Evolutionary conservation across 208 protist species (phyloP).

Genomic region (Acanthamoeba lenticulata): DNA sequence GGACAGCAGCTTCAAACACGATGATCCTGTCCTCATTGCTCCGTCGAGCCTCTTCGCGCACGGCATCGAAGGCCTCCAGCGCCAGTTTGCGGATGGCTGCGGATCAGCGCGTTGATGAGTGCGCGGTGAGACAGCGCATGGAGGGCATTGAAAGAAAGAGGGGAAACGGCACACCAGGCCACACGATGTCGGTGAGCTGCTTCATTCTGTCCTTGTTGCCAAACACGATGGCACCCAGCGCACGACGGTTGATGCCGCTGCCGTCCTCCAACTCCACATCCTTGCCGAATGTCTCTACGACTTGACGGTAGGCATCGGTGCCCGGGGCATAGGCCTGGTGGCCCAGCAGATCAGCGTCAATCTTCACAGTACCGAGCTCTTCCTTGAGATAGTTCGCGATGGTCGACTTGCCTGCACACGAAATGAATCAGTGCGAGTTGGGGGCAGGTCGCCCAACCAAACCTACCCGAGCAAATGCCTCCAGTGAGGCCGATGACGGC

Average conservation of each 20-base stretch:
- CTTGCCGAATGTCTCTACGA: slow-evolving; percentile 11
- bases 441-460: neutral
- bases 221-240: slow-evolving; percentile 39
- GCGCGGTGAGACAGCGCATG: neutral
- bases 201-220: slow-evolving; percentile 39
- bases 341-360: slow-evolving; percentile 22
- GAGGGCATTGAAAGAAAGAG: too few relatives aligned
- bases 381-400: slow-evolving; percentile 11
- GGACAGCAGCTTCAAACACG: slow-evolving; percentile 23
- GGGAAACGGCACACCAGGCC: neutral
- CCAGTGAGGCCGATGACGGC: neutral
- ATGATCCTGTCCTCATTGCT: neutral
- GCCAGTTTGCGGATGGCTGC: neutral
- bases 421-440: neutral
- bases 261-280: neutral
- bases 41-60: neutral
- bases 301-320: slow-evolving; percentile 9
- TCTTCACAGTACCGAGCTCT: slow-evolving; percentile 1
- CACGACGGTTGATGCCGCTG: slow-evolving; percentile 16
- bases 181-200: slow-evolving; percentile 37
- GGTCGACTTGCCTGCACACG: neutral
- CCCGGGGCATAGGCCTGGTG: slow-evolving; percentile 11
- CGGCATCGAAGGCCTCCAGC: neutral
- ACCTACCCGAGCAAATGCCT: neutral
- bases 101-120: neutral